Conservation (phyloP, 192 early-diverging fungal genomes). For the Backusella tarrabulga region DNA sequence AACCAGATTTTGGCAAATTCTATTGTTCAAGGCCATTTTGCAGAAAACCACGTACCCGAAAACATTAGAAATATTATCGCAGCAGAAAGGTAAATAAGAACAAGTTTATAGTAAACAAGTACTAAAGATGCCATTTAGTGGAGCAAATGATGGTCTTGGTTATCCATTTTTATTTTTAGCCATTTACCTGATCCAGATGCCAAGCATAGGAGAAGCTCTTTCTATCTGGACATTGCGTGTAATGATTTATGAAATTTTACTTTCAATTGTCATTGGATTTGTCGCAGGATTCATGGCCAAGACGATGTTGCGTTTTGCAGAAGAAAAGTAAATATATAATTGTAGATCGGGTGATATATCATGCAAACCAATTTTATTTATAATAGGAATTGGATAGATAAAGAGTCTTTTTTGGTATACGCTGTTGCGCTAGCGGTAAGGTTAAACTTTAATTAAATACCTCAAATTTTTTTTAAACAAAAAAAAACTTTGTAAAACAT, state of each 20-base stretch:
- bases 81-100: constrained; percentile 53
- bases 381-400: constrained; percentile 70
- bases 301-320: constrained; percentile 61
- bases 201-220: constrained; percentile 54
- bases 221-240: constrained; percentile 70
- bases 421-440: constrained; percentile 71
- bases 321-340: constrained; percentile 30
- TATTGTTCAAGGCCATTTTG: constrained; percentile 88
- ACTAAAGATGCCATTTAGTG: constrained; percentile 32
- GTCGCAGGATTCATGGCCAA: constrained; percentile 67
- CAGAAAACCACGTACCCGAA: constrained; percentile 76
- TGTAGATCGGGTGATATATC: background rate
- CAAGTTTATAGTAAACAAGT: background rate
- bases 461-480: background rate
- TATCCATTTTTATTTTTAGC: constrained; percentile 79
- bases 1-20: constrained; percentile 73
- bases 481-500: background rate
- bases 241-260: constrained; percentile 71
- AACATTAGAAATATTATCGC: constrained; percentile 68
- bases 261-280: constrained; percentile 68
- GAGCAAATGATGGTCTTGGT: constrained; percentile 86
- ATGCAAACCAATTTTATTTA: background rate
- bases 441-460: background rate
- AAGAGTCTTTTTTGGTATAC: constrained; percentile 81
- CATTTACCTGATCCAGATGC: constrained; percentile 58